phyloP scores from a whole-genome alignment of 495 filamentous ascomycete species.

The Aspergillus sclerotioniger region DNA sequence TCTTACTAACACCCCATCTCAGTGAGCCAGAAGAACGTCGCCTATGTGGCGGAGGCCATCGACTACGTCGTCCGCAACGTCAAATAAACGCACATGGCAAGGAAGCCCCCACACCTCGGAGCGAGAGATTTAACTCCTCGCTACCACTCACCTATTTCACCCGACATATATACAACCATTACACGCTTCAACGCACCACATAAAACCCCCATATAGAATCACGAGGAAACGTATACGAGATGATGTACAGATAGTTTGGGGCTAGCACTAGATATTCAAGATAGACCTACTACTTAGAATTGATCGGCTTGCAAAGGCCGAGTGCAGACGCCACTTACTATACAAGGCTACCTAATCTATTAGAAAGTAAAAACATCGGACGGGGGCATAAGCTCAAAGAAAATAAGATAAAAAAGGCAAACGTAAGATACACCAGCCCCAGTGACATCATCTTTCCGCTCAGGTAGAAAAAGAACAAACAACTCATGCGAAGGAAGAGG shows the following conservation, averaged over 20 bases:
- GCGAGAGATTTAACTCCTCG: background rate
- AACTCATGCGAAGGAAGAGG: background rate
- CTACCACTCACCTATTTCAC: background rate
- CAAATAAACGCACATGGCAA: constrained; percentile 20
- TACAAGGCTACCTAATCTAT: background rate
- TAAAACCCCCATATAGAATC: background rate
- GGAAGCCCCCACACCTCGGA: background rate
- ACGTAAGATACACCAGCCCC: background rate
- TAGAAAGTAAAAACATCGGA: background rate
- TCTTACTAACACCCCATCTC: constrained; percentile 9
- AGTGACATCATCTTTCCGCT: background rate
- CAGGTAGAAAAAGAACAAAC: background rate
- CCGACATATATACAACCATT: background rate
- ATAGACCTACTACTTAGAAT: background rate
- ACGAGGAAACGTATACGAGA: background rate
- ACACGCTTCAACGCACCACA: background rate
- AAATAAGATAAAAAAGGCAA: background rate
- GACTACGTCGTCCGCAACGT: constrained; percentile 46
- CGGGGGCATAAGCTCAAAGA: background rate
- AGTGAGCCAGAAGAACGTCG: constrained; percentile 55
- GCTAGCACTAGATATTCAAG: background rate
- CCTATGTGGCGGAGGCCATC: constrained; percentile 48
- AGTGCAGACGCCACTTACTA: too few relatives aligned
- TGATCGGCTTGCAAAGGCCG: too few relatives aligned
- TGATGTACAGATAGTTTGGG: background rate